These are phyloP conservation scores for Paecilomyces fulvus DNA, from an alignment of 2,329 filamentous ascomycete genomes.

Conservation along the genomic window DNA sequence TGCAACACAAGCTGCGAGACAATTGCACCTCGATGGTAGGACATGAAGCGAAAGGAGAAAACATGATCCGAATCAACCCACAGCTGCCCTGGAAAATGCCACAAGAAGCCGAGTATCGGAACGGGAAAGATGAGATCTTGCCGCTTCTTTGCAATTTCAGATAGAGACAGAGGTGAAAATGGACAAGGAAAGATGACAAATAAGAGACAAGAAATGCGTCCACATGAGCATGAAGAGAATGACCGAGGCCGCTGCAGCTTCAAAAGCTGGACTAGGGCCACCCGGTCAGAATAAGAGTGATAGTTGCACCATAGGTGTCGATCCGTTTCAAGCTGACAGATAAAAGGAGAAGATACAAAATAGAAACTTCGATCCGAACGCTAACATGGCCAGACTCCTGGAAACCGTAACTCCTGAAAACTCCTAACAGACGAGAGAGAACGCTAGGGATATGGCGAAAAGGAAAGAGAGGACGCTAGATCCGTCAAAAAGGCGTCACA, in stretches of 20 bases:
- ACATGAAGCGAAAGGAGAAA: background rate
- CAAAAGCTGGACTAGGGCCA: background rate
- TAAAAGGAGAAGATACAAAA: conserved; percentile 1
- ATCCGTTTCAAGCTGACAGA: conserved; percentile 3
- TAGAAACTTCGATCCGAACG: background rate
- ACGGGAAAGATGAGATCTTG: background rate
- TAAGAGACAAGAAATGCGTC: background rate
- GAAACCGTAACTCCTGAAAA: conserved; percentile 14
- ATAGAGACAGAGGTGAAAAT: conserved; percentile 1
- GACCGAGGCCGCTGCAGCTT: background rate
- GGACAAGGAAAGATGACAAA: background rate
- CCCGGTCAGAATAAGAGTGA: background rate
- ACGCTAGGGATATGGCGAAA: background rate
- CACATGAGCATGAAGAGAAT: conserved; percentile 1
- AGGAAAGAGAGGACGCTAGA: background rate
- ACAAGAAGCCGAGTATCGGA: background rate
- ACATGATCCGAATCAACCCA: background rate
- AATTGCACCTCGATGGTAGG: background rate
- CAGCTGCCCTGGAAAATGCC: background rate
- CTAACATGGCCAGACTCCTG: conserved; percentile 1
- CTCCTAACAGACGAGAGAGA: conserved; percentile 7
- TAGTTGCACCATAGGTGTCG: background rate
- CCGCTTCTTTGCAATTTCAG: conserved; percentile 1
- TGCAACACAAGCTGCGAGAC: background rate
- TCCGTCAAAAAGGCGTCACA: background rate